Conservation (phyloP, 164 flowering plant genomes). For the Chimonanthus praecox region DNA sequence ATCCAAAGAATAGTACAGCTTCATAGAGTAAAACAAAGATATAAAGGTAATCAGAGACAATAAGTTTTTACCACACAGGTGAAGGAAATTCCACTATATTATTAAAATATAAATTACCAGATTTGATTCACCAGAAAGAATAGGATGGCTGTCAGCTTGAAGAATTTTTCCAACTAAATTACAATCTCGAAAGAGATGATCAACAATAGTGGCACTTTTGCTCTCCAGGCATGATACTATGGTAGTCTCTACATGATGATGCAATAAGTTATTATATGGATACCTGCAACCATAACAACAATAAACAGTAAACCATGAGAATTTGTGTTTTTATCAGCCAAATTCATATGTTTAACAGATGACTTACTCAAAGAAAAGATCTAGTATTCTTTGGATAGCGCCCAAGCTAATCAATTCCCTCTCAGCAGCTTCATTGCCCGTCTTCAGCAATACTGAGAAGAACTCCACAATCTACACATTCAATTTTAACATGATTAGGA, state of each 20-base stretch:
- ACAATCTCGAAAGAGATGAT: conserved; percentile 77
- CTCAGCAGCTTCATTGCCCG: conserved; percentile 72
- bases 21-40: too few relatives aligned
- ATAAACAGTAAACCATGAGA: background rate
- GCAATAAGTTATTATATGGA: conserved; percentile 84
- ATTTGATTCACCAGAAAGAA: conserved; percentile 40
- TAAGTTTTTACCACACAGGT: too few relatives aligned
- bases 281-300: conserved; percentile 49
- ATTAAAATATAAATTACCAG: conserved; percentile 36
- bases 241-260: conserved; percentile 93
- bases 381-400: conserved; percentile 57
- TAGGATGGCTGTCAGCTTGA: conserved; percentile 48
- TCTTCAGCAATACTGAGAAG: conserved; percentile 60
- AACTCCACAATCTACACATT: conserved; percentile 78
- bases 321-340: background rate
- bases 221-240: conserved; percentile 84
- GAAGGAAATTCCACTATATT: background rate
- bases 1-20: too few relatives aligned
- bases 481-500: background rate
- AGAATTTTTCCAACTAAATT: conserved; percentile 61
- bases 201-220: conserved; percentile 40
- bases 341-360: background rate
- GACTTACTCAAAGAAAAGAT: conserved; percentile 84
- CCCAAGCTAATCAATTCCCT: conserved; percentile 68
- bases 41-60: too few relatives aligned